These are phyloP conservation scores for Nyssa sinensis DNA, from an alignment of 148 eudicot species.

Conservation along the genomic window DNA sequence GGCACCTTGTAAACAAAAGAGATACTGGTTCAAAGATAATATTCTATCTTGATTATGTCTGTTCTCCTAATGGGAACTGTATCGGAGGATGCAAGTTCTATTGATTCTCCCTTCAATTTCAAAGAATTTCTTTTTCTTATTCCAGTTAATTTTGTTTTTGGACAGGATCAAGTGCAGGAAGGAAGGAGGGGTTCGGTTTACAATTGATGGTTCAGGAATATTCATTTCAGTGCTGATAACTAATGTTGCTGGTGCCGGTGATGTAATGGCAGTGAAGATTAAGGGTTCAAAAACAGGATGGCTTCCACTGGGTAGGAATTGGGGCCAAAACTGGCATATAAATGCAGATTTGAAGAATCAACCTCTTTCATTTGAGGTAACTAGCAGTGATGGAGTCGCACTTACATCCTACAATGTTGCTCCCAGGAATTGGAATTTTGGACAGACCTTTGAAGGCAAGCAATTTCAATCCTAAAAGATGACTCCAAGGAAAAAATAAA, in stretches of 20 bases:
- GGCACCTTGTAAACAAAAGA: too few species aligned
- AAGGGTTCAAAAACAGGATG: conserved; percentile 91
- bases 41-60: too few species aligned
- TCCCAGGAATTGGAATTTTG: conserved; percentile 73
- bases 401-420: conserved; percentile 73
- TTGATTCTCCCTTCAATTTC: neutral
- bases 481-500: neutral
- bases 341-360: conserved; percentile 77
- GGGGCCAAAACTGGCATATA: conserved; percentile 93
- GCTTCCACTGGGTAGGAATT: conserved; percentile 84
- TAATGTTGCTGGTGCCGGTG: conserved; percentile 88
- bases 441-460: conserved; percentile 85
- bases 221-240: conserved; percentile 77
- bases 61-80: too few species aligned
- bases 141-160: neutral
- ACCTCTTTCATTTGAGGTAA: conserved; percentile 80
- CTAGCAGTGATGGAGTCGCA: conserved; percentile 71
- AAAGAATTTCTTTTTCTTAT: neutral
- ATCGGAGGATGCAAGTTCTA: conserved; percentile 5
- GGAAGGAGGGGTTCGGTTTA: conserved; percentile 82
- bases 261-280: conserved; percentile 56
- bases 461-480: conserved; percentile 49
- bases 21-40: too few species aligned
- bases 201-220: conserved; percentile 66
- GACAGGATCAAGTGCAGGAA: conserved; percentile 82